Evolutionary conservation across 176 grass and related monocot genomes (phyloP), one percentile per base, ranked within the genome.

Genomic region (Oryza rufipogon): DNA sequence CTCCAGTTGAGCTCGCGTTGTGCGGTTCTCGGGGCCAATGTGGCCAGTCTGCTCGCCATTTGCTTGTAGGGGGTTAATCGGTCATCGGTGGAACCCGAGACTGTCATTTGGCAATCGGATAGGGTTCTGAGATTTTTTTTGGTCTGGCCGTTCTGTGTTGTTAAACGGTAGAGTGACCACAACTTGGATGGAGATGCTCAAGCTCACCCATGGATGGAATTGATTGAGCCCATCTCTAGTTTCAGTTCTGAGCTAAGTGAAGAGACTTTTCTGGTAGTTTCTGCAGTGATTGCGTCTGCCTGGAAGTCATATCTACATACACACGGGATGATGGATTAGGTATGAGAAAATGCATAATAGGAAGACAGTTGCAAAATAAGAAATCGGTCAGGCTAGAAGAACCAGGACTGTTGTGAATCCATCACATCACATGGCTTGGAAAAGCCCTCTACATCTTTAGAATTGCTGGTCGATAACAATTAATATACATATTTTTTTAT

Each of bases 371-470:
- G 49, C 49, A 13, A 46, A 28, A 17, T 25, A 44, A 67, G 49
- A 83, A 80, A 30, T 81, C 28, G 33, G 48, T 75, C 6, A 23
- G 7, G n/a, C 60, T 32, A 74, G 73, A 80, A 80, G 14, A 34
- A 25, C 44, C 44, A 64, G 66, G 11, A 44, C 15, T 48, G 52
- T 15, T 64, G 25, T 71, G 26, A 78, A 71, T 19, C 36, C 70
- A 74, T 17, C 17, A 39, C 30, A 48, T 80, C 6, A 22, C 12
- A 9, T 61, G 20, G 7, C 20, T 61, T 65, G n/a, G 42, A 66
- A 56, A 73, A 79, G 8, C 56, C 28, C 79, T 46, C 26, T 71
- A 14, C 36, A 75, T 22, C 19, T 36, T 36, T 9, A 3, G 23
- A 80, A 68, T 56, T 48, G 46, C 6, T 74, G 14, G 2, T 48